Conservation (phyloP, 306 rosid genomes). For the Dalbergia cultrata region DNA sequence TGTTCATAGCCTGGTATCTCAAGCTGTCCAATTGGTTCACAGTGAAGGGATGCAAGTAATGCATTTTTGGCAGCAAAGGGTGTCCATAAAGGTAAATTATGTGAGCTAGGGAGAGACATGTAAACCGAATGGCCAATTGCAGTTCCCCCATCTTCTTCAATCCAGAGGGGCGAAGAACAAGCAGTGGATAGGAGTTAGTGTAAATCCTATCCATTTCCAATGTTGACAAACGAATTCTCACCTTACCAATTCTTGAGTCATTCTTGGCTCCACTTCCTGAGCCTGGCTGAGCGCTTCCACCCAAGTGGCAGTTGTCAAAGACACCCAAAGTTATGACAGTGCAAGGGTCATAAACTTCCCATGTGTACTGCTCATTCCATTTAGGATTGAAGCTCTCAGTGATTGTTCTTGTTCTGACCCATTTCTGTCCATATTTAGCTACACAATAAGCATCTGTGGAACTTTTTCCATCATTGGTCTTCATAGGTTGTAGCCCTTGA, state of each 20-base stretch:
- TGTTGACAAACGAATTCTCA: constrained; percentile 81
- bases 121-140: constrained; percentile 76
- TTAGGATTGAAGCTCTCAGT: constrained; percentile 58
- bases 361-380: constrained; percentile 57
- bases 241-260: constrained; percentile 79
- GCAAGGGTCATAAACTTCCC: constrained; percentile 59
- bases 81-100: constrained; percentile 76
- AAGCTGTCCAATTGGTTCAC: constrained; percentile 80
- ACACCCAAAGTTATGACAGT: constrained; percentile 66
- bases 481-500: constrained; percentile 82
- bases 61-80: constrained; percentile 73
- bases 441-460: constrained; percentile 82
- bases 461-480: constrained; percentile 62
- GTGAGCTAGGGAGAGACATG: constrained; percentile 74
- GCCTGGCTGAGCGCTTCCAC: constrained; percentile 51
- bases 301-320: constrained; percentile 79
- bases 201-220: constrained; percentile 87
- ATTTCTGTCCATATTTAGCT: constrained; percentile 83
- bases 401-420: constrained; percentile 87
- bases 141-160: constrained; percentile 88
- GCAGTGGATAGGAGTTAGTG: constrained; percentile 75
- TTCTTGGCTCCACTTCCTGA: constrained; percentile 50
- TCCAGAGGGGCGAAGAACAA: constrained; percentile 66
- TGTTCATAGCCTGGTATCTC: constrained; percentile 79
- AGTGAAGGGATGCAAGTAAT: constrained; percentile 85